Conservation (phyloP, 2,329 filamentous ascomycete genomes). For the Thielaviopsis musarum region DNA sequence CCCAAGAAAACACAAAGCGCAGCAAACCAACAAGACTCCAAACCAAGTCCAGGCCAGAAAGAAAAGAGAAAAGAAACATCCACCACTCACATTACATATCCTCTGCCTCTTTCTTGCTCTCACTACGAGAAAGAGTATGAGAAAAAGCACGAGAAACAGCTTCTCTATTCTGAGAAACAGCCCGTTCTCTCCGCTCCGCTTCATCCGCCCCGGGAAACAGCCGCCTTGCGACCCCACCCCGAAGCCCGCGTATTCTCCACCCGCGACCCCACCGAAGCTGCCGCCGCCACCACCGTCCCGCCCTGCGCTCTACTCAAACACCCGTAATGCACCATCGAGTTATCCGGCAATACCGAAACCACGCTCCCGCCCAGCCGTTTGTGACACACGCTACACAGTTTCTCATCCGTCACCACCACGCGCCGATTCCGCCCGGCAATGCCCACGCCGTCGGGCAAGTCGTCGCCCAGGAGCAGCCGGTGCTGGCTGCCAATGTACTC, state of each 20-base stretch:
- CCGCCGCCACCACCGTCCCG: conserved; percentile 16
- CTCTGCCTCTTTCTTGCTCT: background rate
- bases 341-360: conserved; percentile 76
- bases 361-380: conserved; percentile 86
- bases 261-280: background rate
- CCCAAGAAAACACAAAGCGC: too few species aligned
- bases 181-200: too few species aligned
- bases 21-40: background rate
- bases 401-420: conserved; percentile 72
- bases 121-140: background rate
- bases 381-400: conserved; percentile 81
- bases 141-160: background rate
- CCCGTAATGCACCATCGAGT: conserved; percentile 64
- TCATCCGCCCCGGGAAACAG: too few species aligned
- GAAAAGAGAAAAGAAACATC: too few species aligned
- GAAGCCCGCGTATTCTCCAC: background rate
- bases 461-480: conserved; percentile 55
- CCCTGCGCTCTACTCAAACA: conserved; percentile 34
- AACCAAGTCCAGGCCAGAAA: too few species aligned
- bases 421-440: conserved; percentile 36
- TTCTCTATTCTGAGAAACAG: too few species aligned
- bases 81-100: too few species aligned
- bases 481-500: conserved; percentile 65
- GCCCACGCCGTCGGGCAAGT: conserved; percentile 25
- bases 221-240: conserved; percentile 6